A percentile compares a stretch with the other conserved stretches of the same genome.
Conservation (phyloP, 805 yeast genomes). For the Pichia gijzeniarum region DNA sequence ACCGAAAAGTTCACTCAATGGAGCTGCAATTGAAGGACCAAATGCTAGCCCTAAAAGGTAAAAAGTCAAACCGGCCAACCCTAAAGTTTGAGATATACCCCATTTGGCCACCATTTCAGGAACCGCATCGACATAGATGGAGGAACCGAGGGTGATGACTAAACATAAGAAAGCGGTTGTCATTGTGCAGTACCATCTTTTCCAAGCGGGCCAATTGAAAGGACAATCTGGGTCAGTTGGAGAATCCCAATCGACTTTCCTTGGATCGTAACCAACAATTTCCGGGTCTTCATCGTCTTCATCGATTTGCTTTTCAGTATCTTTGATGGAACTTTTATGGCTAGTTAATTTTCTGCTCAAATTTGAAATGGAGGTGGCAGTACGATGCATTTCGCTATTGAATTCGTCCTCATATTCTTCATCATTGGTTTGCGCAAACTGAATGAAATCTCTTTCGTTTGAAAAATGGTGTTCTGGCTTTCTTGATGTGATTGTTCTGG, state of each 20-base stretch:
- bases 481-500: slow-evolving; percentile 8
- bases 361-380: slow-evolving; percentile 18
- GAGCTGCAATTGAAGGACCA: slow-evolving; percentile 69
- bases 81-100: slow-evolving; percentile 53
- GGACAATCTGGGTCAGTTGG: slow-evolving; percentile 61
- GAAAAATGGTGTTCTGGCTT: not conserved
- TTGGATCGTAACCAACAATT: slow-evolving; percentile 32
- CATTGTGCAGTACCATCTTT: slow-evolving; percentile 61
- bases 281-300: slow-evolving; percentile 22
- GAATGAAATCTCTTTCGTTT: slow-evolving; percentile 3
- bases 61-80: slow-evolving; percentile 61
- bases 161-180: slow-evolving; percentile 59
- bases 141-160: slow-evolving; percentile 69
- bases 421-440: not conserved
- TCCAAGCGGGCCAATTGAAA: slow-evolving; percentile 57
- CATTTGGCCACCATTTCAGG: slow-evolving; percentile 44
- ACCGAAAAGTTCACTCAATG: slow-evolving; percentile 64
- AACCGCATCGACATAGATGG: slow-evolving; percentile 61
- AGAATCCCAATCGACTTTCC: slow-evolving; percentile 48
- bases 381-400: slow-evolving; percentile 19
- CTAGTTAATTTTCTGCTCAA: slow-evolving; percentile 16
- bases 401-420: slow-evolving; percentile 21
- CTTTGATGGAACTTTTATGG: slow-evolving; percentile 4
- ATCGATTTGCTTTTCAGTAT: slow-evolving; percentile 12
- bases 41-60: slow-evolving; percentile 65